A percentile compares a stretch with the other conserved stretches of the same genome.
phyloP scores from a whole-genome alignment of 2,329 filamentous ascomycete genomes.

The Alternaria sp. region DNA sequence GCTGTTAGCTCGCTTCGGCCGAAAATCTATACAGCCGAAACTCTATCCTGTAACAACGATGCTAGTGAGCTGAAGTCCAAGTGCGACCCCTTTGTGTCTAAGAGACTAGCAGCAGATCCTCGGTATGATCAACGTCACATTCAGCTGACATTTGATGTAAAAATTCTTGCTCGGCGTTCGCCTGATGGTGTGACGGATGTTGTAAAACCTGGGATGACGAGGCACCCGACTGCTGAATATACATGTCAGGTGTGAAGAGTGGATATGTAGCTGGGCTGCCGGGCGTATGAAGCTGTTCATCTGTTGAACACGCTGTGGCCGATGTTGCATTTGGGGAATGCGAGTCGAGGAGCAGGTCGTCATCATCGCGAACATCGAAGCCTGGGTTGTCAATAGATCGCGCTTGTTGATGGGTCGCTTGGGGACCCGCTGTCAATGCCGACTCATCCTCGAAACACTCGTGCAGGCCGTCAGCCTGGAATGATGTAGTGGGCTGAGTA shows the following conservation, averaged over 20 bases:
- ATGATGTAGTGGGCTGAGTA: not conserved
- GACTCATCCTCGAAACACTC: not conserved
- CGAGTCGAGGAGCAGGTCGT: slow-evolving; percentile 3
- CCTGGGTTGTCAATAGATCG: not conserved
- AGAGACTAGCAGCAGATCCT: not conserved
- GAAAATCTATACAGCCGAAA: not conserved
- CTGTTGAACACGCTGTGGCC: not conserved
- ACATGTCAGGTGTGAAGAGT: not conserved
- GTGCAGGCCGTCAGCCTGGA: not conserved
- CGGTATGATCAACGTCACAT: not conserved
- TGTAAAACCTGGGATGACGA: not conserved
- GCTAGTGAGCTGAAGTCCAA: not conserved
- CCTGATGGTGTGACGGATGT: not conserved
- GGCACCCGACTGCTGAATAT: not conserved
- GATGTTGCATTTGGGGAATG: not conserved
- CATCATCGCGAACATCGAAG: not conserved
- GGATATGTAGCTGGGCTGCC: not conserved
- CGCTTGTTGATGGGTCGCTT: not conserved
- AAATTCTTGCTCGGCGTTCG: not conserved
- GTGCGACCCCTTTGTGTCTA: not conserved
- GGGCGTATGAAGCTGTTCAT: not conserved
- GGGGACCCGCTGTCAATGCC: not conserved
- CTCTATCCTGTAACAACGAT: not conserved
- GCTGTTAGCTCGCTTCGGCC: not conserved
- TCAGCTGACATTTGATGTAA: not conserved